A percentile compares a stretch with the other conserved stretches of the same genome.
phyloP scores from a whole-genome alignment of 1,284 basidiomycete genomes.

The Agroathelia rolfsii region DNA sequence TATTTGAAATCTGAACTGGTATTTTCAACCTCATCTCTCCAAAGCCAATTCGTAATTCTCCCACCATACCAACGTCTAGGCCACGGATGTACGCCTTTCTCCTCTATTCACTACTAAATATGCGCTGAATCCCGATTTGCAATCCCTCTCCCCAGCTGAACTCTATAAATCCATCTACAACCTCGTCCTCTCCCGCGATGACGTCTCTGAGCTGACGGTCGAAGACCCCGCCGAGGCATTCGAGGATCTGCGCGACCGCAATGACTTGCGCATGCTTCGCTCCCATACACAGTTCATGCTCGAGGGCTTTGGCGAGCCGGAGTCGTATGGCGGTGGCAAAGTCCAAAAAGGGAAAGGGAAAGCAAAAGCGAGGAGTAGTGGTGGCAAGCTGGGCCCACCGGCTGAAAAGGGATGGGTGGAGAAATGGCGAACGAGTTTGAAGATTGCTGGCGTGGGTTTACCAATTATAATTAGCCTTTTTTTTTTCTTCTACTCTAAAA shows the following conservation, averaged over 20 bases:
- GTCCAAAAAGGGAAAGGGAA: slow-evolving; percentile 24
- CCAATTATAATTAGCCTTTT: slow-evolving; percentile 4
- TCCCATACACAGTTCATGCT: slow-evolving; percentile 52
- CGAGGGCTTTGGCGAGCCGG: slow-evolving; percentile 43
- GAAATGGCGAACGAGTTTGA: slow-evolving; percentile 70
- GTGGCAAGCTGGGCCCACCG: slow-evolving; percentile 61
- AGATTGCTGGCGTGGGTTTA: slow-evolving; percentile 74
- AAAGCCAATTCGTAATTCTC: slow-evolving; percentile 87
- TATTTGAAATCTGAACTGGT: slow-evolving; percentile 2
- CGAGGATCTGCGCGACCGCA: slow-evolving; percentile 88
- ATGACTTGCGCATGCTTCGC: slow-evolving; percentile 81
- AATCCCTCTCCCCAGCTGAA: slow-evolving; percentile 36
- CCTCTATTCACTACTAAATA: background rate
- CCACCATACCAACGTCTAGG: slow-evolving; percentile 86
- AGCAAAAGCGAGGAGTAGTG: slow-evolving; percentile 20
- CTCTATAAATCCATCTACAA: slow-evolving; percentile 86
- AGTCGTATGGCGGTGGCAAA: slow-evolving; percentile 36
- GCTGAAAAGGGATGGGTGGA: slow-evolving; percentile 74
- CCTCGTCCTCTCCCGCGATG: slow-evolving; percentile 54
- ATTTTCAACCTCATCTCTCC: background rate
- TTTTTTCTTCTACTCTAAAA: slow-evolving; percentile 8
- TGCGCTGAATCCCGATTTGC: slow-evolving; percentile 1
- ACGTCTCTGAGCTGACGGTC: slow-evolving; percentile 85
- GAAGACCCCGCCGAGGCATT: slow-evolving; percentile 97
- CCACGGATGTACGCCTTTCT: slow-evolving; percentile 71